Evolutionary conservation across 305 asterid species (phyloP).

Genomic region (Rubia balearica): DNA sequence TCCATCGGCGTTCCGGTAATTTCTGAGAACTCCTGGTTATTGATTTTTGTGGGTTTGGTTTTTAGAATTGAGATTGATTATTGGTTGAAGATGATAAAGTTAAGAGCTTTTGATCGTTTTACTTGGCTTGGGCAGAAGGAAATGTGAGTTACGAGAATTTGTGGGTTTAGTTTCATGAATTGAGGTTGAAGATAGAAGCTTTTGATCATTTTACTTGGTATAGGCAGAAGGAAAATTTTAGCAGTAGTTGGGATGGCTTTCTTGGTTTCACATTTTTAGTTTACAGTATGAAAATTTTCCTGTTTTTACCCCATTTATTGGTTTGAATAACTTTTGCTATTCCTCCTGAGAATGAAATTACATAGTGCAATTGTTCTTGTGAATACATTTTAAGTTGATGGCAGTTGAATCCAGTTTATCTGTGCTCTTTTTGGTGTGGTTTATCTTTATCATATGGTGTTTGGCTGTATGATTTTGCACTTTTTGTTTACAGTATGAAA

Average conservation of each 20-base stretch:
- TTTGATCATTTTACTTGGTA: not conserved
- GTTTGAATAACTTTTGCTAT: not conserved
- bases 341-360: not conserved
- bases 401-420: not conserved
- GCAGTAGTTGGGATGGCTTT: not conserved
- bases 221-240: not conserved
- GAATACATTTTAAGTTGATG: not conserved
- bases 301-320: not conserved
- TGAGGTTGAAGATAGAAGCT: not conserved
- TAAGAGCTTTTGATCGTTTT: not conserved
- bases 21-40: not conserved
- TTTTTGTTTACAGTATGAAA: not conserved
- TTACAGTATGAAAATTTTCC: not conserved
- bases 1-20: conserved; percentile 59
- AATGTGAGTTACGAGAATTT: not conserved
- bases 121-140: not conserved
- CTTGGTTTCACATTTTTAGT: not conserved
- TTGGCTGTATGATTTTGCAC: not conserved
- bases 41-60: not conserved
- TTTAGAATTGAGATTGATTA: not conserved
- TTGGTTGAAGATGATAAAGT: not conserved
- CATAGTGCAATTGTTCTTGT: not conserved
- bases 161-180: not conserved
- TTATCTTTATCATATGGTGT: not conserved
- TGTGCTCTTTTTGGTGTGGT: not conserved